Conservation (phyloP, 192 early-diverging fungal species). For the Spizellomyces punctatus region DNA sequence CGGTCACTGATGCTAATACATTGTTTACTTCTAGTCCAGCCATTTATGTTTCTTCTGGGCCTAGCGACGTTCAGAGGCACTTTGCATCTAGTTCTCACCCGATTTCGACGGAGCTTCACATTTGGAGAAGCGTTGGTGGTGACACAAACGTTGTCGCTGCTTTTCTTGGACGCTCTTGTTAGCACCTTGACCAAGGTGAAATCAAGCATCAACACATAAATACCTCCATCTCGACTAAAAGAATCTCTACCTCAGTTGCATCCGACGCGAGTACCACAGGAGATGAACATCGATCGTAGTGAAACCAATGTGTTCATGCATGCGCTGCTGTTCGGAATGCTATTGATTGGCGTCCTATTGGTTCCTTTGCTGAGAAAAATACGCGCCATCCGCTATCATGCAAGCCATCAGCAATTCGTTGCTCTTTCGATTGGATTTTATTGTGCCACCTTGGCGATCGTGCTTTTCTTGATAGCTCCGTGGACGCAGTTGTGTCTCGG, state of each 20-base stretch:
- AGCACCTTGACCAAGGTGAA: neutral
- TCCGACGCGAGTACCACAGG: neutral
- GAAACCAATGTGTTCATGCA: slow-evolving; percentile 56
- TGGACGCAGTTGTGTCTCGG: slow-evolving; percentile 52
- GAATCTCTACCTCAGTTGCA: neutral
- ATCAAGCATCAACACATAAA: neutral
- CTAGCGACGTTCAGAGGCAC: no score
- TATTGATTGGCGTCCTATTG: slow-evolving; percentile 60
- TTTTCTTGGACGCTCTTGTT: neutral
- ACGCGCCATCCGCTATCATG: slow-evolving; percentile 38
- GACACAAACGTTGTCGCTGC: no score
- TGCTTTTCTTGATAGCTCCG: slow-evolving; percentile 58
- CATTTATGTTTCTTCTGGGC: no score
- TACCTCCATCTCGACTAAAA: neutral
- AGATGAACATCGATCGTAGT: slow-evolving; percentile 7
- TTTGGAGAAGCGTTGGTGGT: no score
- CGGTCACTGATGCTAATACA: no score
- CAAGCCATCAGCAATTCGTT: neutral
- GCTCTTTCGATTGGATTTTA: slow-evolving; percentile 34
- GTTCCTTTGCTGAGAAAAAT: slow-evolving; percentile 51
- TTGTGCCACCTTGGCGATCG: slow-evolving; percentile 40
- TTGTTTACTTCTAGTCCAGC: no score
- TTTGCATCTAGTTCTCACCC: no score
- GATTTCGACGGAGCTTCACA: no score
- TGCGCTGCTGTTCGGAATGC: slow-evolving; percentile 70